Evolutionary conservation across 257 asterid genomes (phyloP), one percentile per base, ranked within the genome.

Genomic region (Leptodermis oblonga): DNA sequence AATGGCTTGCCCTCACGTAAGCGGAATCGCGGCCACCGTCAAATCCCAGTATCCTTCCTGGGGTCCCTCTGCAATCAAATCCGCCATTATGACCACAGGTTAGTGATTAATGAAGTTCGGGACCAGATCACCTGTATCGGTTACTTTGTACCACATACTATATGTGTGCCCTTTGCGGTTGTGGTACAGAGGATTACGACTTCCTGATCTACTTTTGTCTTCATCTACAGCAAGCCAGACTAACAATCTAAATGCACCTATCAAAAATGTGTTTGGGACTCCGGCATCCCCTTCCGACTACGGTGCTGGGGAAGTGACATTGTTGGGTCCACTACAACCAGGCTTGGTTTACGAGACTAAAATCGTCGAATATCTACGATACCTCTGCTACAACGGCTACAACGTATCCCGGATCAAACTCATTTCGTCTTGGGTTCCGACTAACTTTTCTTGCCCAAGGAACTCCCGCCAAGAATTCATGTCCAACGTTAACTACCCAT

Each of bases 11-110:
- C 97, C 97, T 3, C 96, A 92, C 49, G 92, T 83, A 34, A 85
- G 95, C 0, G 97, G 90, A 0, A 76, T 92, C 25, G 97, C 83
- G 14, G 98, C 95, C 4, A 9, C 70, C 0, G 81, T 92, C 56
- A 90, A 84, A 78, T 84, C 93, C 60, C 85, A 78, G 45, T 73
- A 88, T 62, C 95, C 97, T 31, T 65, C 80, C 0, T 88, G 88
- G 91, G 69, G 84, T 41, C 85, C 90, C n/a, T 84, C 98, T 17
- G 95, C 95, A 31, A 74, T 88, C 77, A 79, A 74, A 80, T 92
- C 97, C 68, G 91, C 96, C 48, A 84, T 90, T 48, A 88, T 88
- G 92, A 86, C 96, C 65, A 84, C 97, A 77, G 95, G 96, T 84
- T 7, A 4, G 30, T 17, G 20, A 7, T 45, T n/a, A n/a, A n/a